phyloP scores from a whole-genome alignment of 2,329 filamentous ascomycete genomes.

The Aspergillus spinulosporus region DNA sequence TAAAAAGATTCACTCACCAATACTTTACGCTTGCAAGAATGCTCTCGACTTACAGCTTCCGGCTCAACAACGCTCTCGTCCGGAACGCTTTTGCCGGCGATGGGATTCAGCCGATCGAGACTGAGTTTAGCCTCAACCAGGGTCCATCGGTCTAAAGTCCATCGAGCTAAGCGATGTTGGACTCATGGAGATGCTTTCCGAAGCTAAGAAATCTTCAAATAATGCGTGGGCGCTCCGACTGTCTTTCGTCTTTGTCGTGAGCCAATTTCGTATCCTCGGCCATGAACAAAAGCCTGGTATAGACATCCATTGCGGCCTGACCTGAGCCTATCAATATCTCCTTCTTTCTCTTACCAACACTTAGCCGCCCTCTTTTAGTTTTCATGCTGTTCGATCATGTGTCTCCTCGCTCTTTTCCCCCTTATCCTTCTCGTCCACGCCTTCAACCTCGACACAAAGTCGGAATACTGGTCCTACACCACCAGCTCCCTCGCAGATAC shows the following conservation, averaged over 20 bases:
- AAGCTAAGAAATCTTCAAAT: background rate
- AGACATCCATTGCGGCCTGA: slow-evolving; percentile 16
- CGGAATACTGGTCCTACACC: slow-evolving; percentile 24
- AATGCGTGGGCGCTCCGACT: background rate
- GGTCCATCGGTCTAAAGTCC: background rate
- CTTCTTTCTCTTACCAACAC: background rate
- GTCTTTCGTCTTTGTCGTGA: no score
- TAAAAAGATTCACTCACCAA: no score
- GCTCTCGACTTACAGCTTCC: background rate
- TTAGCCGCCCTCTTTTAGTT: background rate
- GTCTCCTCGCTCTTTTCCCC: background rate
- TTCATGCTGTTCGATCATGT: background rate
- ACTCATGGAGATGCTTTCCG: background rate
- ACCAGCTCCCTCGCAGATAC: background rate
- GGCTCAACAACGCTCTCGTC: background rate
- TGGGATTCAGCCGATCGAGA: background rate
- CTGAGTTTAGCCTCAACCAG: background rate
- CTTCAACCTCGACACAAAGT: slow-evolving; percentile 34
- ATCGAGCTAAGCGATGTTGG: background rate
- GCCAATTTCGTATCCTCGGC: background rate
- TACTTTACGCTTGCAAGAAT: no score
- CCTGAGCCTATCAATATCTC: background rate
- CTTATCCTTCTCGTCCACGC: slow-evolving; percentile 19
- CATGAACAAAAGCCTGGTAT: background rate
- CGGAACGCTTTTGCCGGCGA: background rate